Evolutionary conservation across 2,329 filamentous ascomycete genomes (phyloP).

Genomic region (Teratosphaeria gauchensis): DNA sequence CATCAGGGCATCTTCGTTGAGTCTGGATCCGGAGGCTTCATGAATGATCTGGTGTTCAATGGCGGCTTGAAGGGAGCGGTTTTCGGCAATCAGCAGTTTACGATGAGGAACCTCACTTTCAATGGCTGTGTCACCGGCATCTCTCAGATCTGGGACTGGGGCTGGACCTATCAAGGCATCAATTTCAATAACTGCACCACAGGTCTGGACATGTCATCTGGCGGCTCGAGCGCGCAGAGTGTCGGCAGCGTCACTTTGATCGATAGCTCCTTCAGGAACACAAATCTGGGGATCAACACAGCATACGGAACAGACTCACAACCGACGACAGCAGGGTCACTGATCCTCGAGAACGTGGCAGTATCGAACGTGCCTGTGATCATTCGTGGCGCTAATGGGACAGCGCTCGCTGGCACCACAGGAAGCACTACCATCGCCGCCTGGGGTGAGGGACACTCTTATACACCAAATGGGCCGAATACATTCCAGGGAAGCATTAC

Average conservation of each 20-base stretch:
- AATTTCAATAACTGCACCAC: constrained; percentile 43
- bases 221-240: constrained; percentile 31
- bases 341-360: constrained; percentile 47
- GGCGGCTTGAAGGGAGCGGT: constrained; percentile 33
- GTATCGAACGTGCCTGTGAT: constrained; percentile 41
- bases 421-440: constrained; percentile 28
- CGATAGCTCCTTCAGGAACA: constrained; percentile 46
- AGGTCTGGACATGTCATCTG: constrained; percentile 42
- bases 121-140: constrained; percentile 44
- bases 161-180: constrained; percentile 38
- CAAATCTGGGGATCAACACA: constrained; percentile 41
- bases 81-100: constrained; percentile 41
- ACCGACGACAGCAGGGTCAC: constrained; percentile 36
- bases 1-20: constrained; percentile 38
- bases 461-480: constrained; percentile 35
- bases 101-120: constrained; percentile 46
- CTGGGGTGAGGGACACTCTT: constrained; percentile 37
- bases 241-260: constrained; percentile 49
- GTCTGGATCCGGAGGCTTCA: constrained; percentile 36
- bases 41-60: constrained; percentile 36
- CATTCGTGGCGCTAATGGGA: constrained; percentile 30
- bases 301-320: constrained; percentile 34
- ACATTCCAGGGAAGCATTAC: constrained; percentile 36
- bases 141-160: constrained; percentile 51
- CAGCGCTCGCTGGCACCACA: constrained; percentile 27